These are phyloP conservation scores for Aspergillus nidulans DNA, from an alignment of 495 filamentous ascomycete species.

Conservation along the genomic window DNA sequence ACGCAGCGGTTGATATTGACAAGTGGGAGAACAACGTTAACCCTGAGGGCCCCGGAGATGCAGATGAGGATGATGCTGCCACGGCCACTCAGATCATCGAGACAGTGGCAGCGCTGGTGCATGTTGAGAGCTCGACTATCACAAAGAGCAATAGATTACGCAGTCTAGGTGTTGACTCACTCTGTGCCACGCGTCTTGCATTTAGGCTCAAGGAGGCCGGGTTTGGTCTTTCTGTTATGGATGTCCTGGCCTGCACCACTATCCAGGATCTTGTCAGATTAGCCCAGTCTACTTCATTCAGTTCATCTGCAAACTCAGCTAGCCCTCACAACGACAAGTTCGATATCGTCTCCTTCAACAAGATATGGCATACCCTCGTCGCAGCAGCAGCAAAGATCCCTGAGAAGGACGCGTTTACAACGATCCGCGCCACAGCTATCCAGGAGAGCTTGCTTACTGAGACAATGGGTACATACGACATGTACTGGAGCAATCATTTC, in stretches of 20 bases:
- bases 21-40: constrained; percentile 26
- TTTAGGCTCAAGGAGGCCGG: constrained; percentile 25
- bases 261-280: constrained; percentile 22
- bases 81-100: constrained; percentile 17
- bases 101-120: constrained; percentile 22
- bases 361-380: constrained; percentile 14
- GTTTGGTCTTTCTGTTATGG: constrained; percentile 22
- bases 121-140: constrained; percentile 20
- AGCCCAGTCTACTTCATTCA: neutral
- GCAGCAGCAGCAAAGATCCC: constrained; percentile 8
- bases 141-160: constrained; percentile 21
- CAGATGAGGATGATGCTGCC: neutral
- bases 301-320: neutral
- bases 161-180: constrained; percentile 34
- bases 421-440: constrained; percentile 23
- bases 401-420: constrained; percentile 9
- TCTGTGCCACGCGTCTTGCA: constrained; percentile 29
- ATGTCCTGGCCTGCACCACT: constrained; percentile 25
- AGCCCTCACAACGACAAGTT: constrained; percentile 6
- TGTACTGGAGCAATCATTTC: constrained; percentile 36
- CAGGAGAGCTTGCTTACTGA: constrained; percentile 36
- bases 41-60: constrained; percentile 8
- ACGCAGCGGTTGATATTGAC: constrained; percentile 26
- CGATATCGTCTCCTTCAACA: constrained; percentile 24
- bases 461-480: constrained; percentile 26